These are phyloP conservation scores for Umbilicus rupestris DNA, from an alignment of 164 flowering plant genomes.

Conservation along the genomic window DNA sequence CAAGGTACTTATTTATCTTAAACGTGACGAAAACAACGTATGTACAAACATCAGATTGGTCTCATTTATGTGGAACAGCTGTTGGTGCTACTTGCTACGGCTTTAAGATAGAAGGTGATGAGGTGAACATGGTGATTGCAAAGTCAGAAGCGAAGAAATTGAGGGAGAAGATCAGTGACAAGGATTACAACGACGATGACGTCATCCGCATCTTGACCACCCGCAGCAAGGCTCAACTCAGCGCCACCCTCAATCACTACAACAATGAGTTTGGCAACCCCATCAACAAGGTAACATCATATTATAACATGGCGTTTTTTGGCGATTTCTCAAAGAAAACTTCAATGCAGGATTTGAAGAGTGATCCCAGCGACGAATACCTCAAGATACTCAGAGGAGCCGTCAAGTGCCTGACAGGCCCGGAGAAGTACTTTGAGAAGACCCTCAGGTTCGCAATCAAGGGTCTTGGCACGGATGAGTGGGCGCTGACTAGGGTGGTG, in stretches of 20 bases:
- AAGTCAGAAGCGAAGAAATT: slow-evolving; percentile 60
- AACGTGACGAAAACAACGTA: no score
- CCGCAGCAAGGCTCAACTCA: slow-evolving; percentile 74
- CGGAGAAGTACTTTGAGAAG: slow-evolving; percentile 55
- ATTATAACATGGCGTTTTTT: no score
- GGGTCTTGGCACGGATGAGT: slow-evolving; percentile 53
- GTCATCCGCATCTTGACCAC: slow-evolving; percentile 61
- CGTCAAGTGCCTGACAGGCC: slow-evolving; percentile 35
- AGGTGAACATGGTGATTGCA: slow-evolving; percentile 52
- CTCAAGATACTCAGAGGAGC: slow-evolving; percentile 30
- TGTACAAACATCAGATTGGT: no score
- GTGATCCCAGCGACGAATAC: slow-evolving; percentile 42
- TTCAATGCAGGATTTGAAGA: slow-evolving; percentile 37
- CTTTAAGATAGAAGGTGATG: slow-evolving; percentile 67
- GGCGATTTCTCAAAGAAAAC: neutral
- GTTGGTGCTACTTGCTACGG: slow-evolving; percentile 48
- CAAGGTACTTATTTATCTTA: slow-evolving; percentile 33
- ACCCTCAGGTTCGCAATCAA: slow-evolving; percentile 40
- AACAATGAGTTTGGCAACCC: slow-evolving; percentile 42
- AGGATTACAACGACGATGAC: slow-evolving; percentile 49
- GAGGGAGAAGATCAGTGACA: slow-evolving; percentile 40
- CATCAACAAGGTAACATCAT: slow-evolving; percentile 45
- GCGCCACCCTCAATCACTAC: slow-evolving; percentile 66
- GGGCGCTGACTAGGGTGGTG: slow-evolving; percentile 53
- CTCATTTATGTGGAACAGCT: slow-evolving; percentile 29